A percentile compares a stretch with the other conserved stretches of the same genome.
These are phyloP conservation scores for Aspergillus ellipticus DNA, from an alignment of 495 filamentous ascomycete genomes.

Conservation along the genomic window DNA sequence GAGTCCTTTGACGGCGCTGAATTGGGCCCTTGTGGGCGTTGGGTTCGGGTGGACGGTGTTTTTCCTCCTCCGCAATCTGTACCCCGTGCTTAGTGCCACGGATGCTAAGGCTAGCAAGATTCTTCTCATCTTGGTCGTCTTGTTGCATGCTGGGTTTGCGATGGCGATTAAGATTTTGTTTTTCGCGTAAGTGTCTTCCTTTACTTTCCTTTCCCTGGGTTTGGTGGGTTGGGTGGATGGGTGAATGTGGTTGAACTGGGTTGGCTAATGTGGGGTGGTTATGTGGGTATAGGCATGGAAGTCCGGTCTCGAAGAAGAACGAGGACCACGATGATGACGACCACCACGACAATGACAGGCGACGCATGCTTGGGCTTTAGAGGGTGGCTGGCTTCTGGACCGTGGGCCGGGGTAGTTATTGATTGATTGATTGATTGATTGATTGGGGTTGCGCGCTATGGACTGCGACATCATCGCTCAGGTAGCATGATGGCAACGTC, in stretches of 20 bases:
- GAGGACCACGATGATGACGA: slow-evolving; percentile 29
- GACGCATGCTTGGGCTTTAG: slow-evolving; percentile 27
- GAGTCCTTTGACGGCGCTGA: slow-evolving; percentile 77
- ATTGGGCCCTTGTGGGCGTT: slow-evolving; percentile 88
- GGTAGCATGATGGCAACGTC: slow-evolving; percentile 16
- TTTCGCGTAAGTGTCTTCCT: slow-evolving; percentile 63
- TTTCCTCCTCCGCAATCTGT: slow-evolving; percentile 88
- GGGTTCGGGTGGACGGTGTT: slow-evolving; percentile 83
- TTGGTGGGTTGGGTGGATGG: no score
- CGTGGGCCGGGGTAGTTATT: no score
- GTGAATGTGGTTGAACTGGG: not conserved
- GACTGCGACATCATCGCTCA: slow-evolving; percentile 17
- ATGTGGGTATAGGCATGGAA: slow-evolving; percentile 50
- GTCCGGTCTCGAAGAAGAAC: slow-evolving; percentile 56
- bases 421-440: no score
- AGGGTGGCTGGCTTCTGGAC: no score
- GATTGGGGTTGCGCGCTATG: not conserved
- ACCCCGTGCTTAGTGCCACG: slow-evolving; percentile 88
- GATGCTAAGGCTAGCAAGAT: slow-evolving; percentile 88
- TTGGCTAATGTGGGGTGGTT: slow-evolving; percentile 4
- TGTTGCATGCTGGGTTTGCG: slow-evolving; percentile 79
- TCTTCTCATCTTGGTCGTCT: slow-evolving; percentile 76
- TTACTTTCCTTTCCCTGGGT: not conserved
- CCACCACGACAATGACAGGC: slow-evolving; percentile 27
- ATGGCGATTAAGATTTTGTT: slow-evolving; percentile 94